Evolutionary conservation across 768 basidiomycete species (phyloP).

Genomic region (Artomyces pyxidatus): DNA sequence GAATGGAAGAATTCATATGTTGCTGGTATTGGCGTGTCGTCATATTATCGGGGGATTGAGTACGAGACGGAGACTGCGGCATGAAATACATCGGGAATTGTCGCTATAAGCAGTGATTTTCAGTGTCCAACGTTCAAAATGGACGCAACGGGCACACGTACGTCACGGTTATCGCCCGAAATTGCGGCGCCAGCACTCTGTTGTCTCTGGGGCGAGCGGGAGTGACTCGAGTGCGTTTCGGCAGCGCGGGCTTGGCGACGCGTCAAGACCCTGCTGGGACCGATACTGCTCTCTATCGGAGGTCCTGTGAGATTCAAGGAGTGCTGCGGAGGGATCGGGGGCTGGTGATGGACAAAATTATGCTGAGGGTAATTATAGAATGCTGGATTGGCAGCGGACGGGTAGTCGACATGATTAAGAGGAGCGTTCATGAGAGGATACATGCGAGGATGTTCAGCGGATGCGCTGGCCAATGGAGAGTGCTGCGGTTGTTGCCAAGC

Average conservation of each 20-base stretch:
- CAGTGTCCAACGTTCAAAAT: background rate
- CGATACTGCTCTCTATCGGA: slow-evolving; percentile 15
- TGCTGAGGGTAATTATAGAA: slow-evolving; percentile 13
- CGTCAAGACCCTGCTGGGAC: slow-evolving; percentile 14
- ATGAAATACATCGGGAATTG: background rate
- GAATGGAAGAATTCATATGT: slow-evolving; percentile 8
- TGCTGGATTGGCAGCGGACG: slow-evolving; percentile 12
- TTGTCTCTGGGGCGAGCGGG: slow-evolving; percentile 3
- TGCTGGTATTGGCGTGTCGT: slow-evolving; percentile 12
- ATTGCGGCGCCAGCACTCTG: slow-evolving; percentile 1
- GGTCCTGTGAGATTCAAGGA: slow-evolving; percentile 11
- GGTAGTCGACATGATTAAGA: slow-evolving; percentile 16
- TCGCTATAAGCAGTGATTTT: background rate
- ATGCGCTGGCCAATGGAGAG: slow-evolving; percentile 13
- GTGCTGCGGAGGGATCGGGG: slow-evolving; percentile 5
- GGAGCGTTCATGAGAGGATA: slow-evolving; percentile 18
- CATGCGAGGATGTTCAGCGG: slow-evolving; percentile 15
- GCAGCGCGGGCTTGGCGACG: slow-evolving; percentile 15
- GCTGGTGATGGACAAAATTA: slow-evolving; percentile 3
- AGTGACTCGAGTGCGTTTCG: slow-evolving; percentile 7
- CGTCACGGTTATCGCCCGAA: slow-evolving; percentile 12
- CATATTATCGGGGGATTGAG: slow-evolving; percentile 12
- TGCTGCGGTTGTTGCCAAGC: slow-evolving; percentile 19
- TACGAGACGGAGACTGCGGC: slow-evolving; percentile 8
- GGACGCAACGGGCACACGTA: slow-evolving; percentile 5